Base-by-base conservation (phyloP, 2,329 filamentous ascomycete species). In the Fusarium sacchari region DNA sequence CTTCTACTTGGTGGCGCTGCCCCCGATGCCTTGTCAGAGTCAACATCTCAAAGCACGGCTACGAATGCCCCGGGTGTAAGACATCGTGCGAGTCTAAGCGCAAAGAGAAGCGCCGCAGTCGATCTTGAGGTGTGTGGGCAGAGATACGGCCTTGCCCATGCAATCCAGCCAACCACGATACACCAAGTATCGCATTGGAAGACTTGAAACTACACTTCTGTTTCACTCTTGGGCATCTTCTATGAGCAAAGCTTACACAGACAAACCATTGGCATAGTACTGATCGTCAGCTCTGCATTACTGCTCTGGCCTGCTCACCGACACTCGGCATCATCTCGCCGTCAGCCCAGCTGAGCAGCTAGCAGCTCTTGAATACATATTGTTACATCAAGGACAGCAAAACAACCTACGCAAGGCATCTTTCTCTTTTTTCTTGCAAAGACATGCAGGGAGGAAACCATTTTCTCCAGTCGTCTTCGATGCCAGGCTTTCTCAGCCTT, bases 1-100 rank as follows among this genome's bases (percentile, higher is more conserved):
- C 82, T 28, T 66, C 66, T 6, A 79, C 74, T 6, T 89, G 87
- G 87, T 90, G 87, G 87, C 84, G 88, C 40, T 90, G 88, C 79
- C 81, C 83, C 56, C 85, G 85, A 67, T 90, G 88, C 75, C 83
- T 90, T 52, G 74, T 74, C 67, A 81, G 87, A 44, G 84, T 89
- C 60, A 72, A 79, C 59, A 79, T 87, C 68, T 79, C 80, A 24
- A 77, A 79, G 56, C 67, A 82, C 40, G 83, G 82, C 28, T 89
- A 83, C 74, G 80, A 83, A 47, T 90, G 88, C 77, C 80, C 81
- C 10, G 68, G 75, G 20, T 90, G 88, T 81, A 85, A 84, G 70
- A 83, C 78, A 18, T 74, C 78, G 7, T 87, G 86, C 76, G 87
- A 89, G 75, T 67, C 79, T 17, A 83, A 83, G 73, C 80, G 85